Conservation (phyloP, 1,284 basidiomycete species). For the Tremellales sp. region DNA sequence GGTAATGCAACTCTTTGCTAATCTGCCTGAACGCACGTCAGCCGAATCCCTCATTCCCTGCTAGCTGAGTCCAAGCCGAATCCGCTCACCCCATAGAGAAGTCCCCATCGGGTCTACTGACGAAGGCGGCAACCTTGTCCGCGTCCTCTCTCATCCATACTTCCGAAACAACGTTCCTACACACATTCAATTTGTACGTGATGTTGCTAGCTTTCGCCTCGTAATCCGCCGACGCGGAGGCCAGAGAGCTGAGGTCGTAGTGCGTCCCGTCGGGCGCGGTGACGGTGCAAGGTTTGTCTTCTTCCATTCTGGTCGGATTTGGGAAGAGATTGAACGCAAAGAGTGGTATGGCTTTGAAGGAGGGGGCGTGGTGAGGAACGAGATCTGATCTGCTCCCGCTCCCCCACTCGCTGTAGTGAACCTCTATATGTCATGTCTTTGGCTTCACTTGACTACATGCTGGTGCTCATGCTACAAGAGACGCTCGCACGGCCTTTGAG, state of each 20-base stretch:
- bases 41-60: not conserved
- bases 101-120: constrained; percentile 30
- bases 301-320: not conserved
- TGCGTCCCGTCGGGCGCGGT: constrained; percentile 43
- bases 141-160: constrained; percentile 41
- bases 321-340: not conserved
- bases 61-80: not conserved
- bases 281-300: constrained; percentile 33
- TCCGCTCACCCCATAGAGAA: constrained; percentile 42
- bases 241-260: constrained; percentile 42
- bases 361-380: too few species aligned
- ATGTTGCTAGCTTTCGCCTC: constrained; percentile 26
- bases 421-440: too few species aligned
- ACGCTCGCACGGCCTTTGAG: too few species aligned
- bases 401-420: too few species aligned
- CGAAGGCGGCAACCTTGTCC: constrained; percentile 38
- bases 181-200: constrained; percentile 45
- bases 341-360: too few species aligned
- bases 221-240: constrained; percentile 35
- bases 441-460: too few species aligned
- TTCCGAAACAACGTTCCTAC: constrained; percentile 41
- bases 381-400: too few species aligned
- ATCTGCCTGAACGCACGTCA: constrained; percentile 23
- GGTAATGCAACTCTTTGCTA: constrained; percentile 30
- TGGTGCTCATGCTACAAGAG: too few species aligned